A percentile compares a stretch with the other conserved stretches of the same genome.
These are phyloP conservation scores for Lasiosphaeria ovina DNA, from an alignment of 495 filamentous ascomycete genomes.

Conservation along the genomic window DNA sequence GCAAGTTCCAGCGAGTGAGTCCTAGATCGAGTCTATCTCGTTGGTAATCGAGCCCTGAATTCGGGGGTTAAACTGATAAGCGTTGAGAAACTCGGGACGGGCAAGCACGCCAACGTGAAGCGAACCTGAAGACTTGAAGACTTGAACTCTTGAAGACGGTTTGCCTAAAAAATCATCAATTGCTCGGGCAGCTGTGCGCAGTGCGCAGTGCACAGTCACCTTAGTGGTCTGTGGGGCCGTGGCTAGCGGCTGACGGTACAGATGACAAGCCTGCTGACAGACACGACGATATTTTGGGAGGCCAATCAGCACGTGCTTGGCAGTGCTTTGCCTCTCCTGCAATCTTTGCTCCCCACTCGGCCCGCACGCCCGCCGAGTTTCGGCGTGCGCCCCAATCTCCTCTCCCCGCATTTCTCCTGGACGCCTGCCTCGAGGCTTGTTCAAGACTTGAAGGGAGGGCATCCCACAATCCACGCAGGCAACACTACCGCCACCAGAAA, in stretches of 20 bases:
- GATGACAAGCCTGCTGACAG: background rate
- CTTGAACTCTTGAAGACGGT: background rate
- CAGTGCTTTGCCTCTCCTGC: background rate
- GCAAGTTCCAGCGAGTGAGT: no score
- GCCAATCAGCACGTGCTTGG: background rate
- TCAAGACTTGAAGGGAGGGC: no score
- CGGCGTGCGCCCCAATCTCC: background rate
- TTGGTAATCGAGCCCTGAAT: no score
- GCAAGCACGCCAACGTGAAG: no score
- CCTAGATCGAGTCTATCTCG: no score
- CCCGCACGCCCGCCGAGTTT: background rate
- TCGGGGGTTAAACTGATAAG: no score
- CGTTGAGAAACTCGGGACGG: no score
- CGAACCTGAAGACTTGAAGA: no score
- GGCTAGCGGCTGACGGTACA: background rate
- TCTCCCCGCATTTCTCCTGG: background rate
- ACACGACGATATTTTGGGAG: background rate
- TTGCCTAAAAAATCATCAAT: background rate
- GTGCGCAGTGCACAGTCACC: no score
- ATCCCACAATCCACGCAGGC: no score
- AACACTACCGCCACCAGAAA: no score
- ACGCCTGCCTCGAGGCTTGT: background rate
- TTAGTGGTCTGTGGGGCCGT: background rate
- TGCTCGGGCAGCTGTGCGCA: background rate
- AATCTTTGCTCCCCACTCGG: background rate